Conservation (phyloP, 768 basidiomycete genomes). For the Pleurotus tuoliensis region DNA sequence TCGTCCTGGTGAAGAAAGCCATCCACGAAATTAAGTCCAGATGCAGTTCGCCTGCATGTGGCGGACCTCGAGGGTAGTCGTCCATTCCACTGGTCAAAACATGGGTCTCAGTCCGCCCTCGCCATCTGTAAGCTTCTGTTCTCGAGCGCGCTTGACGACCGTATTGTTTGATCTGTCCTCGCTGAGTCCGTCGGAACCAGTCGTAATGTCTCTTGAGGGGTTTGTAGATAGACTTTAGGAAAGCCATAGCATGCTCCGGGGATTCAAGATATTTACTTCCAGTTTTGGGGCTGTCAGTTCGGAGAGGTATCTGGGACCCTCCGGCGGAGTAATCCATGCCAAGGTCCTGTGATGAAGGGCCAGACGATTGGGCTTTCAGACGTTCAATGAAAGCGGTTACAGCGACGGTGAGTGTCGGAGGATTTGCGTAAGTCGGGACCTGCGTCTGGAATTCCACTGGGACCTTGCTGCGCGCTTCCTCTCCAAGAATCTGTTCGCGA, state of each 20-base stretch:
- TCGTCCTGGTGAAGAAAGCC: conserved; percentile 92
- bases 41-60: conserved; percentile 90
- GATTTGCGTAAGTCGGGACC: conserved; percentile 92
- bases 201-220: conserved; percentile 89
- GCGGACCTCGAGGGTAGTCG: conserved; percentile 89
- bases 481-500: conserved; percentile 93
- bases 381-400: conserved; percentile 87
- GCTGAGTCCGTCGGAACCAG: conserved; percentile 94
- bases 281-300: conserved; percentile 12
- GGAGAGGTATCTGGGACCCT: conserved; percentile 49
- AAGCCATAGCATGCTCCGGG: conserved; percentile 59
- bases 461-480: conserved; percentile 94
- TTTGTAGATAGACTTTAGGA: conserved; percentile 76
- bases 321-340: conserved; percentile 60
- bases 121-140: conserved; percentile 91
- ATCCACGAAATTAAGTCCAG: conserved; percentile 95
- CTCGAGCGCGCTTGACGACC: conserved; percentile 79
- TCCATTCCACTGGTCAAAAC: conserved; percentile 95
- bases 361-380: conserved; percentile 41
- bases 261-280: conserved; percentile 49
- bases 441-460: conserved; percentile 89
- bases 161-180: conserved; percentile 92
- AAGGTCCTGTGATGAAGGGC: conserved; percentile 57
- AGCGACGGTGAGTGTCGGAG: conserved; percentile 92
- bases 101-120: conserved; percentile 81